Evolutionary conservation across 108 stramenopile species (phyloP).

Genomic region (Fistulifera pelliculosa): DNA sequence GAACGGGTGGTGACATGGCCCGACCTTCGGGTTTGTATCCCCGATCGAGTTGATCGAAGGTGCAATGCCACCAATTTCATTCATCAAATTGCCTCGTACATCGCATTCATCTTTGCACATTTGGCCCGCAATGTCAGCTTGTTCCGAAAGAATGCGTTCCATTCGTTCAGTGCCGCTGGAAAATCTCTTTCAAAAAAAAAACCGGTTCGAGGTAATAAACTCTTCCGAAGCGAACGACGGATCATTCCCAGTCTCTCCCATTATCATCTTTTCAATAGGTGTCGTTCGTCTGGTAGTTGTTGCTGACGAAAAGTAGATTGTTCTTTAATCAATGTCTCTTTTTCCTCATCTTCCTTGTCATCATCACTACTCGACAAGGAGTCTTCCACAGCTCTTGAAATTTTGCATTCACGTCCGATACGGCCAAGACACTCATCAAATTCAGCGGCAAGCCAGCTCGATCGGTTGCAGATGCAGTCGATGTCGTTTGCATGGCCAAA

Average conservation of each 20-base stretch:
- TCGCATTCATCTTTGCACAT: neutral
- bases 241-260: conserved; percentile 9
- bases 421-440: conserved; percentile 16
- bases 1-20: conserved; percentile 13
- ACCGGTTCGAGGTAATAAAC: neutral
- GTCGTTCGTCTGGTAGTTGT: neutral
- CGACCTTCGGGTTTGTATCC: conserved; percentile 37
- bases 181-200: neutral
- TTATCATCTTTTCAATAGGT: conserved; percentile 18
- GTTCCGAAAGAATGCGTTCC: conserved; percentile 2
- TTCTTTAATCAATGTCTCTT: too few species aligned
- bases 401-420: conserved; percentile 6
- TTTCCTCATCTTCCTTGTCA: too few species aligned
- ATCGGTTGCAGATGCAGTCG: too few species aligned
- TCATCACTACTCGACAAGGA: too few species aligned
- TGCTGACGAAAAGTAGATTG: too few species aligned
- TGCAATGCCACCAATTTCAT: too few species aligned
- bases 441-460: conserved; percentile 3
- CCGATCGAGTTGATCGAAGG: neutral
- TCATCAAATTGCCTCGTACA: neutral
- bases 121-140: neutral
- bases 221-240: conserved; percentile 7
- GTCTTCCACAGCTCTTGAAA: neutral
- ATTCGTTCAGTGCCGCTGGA: neutral
- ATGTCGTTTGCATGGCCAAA: conserved; percentile 8